Evolutionary conservation across 345 rosid species (phyloP).

Genomic region (Tarenaya hassleriana): DNA sequence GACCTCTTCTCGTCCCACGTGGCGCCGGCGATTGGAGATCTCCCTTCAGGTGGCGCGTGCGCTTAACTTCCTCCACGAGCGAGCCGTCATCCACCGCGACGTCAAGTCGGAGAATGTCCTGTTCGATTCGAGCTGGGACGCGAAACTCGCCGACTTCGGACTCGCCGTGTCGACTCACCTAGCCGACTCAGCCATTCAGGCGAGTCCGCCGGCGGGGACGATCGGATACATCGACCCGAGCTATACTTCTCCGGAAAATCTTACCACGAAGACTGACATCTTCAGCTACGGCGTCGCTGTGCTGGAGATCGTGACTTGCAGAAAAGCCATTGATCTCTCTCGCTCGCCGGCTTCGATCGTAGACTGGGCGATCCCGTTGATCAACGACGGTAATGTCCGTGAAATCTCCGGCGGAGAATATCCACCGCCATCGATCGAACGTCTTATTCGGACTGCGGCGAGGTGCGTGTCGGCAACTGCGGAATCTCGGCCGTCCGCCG

Average conservation of each 20-base stretch:
- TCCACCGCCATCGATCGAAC: slow-evolving; percentile 26
- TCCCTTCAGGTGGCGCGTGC: slow-evolving; percentile 56
- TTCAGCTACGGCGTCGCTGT: slow-evolving; percentile 63
- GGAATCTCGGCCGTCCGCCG: slow-evolving; percentile 39
- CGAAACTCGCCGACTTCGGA: slow-evolving; percentile 65
- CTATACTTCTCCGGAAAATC: slow-evolving; percentile 43
- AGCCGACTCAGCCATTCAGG: slow-evolving; percentile 34
- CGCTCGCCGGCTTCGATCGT: slow-evolving; percentile 43
- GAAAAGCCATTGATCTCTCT: slow-evolving; percentile 53
- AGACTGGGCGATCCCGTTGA: slow-evolving; percentile 63
- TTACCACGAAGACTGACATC: slow-evolving; percentile 54
- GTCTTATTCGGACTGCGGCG: slow-evolving; percentile 45
- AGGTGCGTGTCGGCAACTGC: slow-evolving; percentile 44
- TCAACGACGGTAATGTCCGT: slow-evolving; percentile 22
- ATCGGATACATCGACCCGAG: slow-evolving; percentile 72
- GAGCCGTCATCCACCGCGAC: slow-evolving; percentile 57
- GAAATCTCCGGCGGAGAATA: slow-evolving; percentile 42
- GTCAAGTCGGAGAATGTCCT: slow-evolving; percentile 63
- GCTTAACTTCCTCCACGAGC: slow-evolving; percentile 48
- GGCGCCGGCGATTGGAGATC: slow-evolving; percentile 54
- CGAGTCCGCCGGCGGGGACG: slow-evolving; percentile 53
- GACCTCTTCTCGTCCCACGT: slow-evolving; percentile 29
- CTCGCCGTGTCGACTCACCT: no score
- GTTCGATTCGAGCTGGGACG: slow-evolving; percentile 47
- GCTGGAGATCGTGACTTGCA: slow-evolving; percentile 57